Evolutionary conservation across 176 grass and related monocot species (phyloP).

Genomic region (Triticum turgidum): DNA sequence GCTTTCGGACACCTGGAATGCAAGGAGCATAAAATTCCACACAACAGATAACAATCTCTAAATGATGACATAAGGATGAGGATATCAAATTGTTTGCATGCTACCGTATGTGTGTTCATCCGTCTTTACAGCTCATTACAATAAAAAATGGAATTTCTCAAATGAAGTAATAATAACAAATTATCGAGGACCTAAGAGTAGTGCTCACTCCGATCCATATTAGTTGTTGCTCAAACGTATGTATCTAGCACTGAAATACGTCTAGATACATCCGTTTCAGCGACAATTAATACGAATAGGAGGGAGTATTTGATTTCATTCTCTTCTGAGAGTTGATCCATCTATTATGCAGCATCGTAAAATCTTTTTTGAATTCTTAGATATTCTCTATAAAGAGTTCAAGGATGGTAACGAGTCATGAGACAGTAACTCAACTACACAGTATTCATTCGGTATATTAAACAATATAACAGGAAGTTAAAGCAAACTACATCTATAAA

Average conservation of each 20-base stretch:
- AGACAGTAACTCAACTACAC: not conserved
- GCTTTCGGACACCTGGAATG: constrained; percentile 80
- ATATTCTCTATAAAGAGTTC: not conserved
- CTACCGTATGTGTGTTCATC: not conserved
- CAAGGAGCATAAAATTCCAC: constrained; percentile 36
- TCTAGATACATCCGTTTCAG: too few species aligned
- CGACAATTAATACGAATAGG: too few species aligned
- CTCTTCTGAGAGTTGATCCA: not conserved
- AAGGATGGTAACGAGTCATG: not conserved
- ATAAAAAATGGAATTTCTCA: not conserved
- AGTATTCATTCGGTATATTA: not conserved
- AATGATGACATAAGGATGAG: constrained; percentile 9
- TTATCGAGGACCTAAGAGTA: not conserved
- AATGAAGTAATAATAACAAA: constrained; percentile 18
- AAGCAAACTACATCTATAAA: not conserved
- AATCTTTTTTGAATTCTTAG: not conserved
- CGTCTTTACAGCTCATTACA: not conserved
- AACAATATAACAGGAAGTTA: not conserved
- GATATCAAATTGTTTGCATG: not conserved
- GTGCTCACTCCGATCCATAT: not conserved
- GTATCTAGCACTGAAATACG: too few species aligned
- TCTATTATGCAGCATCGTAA: not conserved
- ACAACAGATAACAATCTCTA: not conserved
- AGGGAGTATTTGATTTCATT: not conserved
- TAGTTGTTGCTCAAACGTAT: too few species aligned